phyloP scores from a whole-genome alignment of 2,329 filamentous ascomycete genomes.

The Colletotrichum scovillei region DNA sequence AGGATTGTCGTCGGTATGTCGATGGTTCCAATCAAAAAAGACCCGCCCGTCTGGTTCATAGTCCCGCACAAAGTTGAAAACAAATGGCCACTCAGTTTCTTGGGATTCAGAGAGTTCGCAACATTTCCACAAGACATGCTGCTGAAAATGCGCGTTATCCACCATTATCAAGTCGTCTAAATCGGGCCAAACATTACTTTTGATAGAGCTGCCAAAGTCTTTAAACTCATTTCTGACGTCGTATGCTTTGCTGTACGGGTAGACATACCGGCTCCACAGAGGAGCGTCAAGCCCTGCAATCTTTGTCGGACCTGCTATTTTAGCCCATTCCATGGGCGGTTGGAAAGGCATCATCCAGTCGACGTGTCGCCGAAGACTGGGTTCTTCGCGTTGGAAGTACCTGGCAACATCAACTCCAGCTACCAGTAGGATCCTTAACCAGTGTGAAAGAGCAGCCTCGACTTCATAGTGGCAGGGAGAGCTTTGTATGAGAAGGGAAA shows the following conservation, averaged over 20 bases:
- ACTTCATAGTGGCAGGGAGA: neutral
- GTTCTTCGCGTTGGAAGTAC: neutral
- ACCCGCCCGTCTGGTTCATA: neutral
- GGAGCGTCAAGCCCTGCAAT: constrained; percentile 5
- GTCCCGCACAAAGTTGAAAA: neutral
- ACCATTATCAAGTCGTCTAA: accelerated
- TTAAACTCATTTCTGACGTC: neutral
- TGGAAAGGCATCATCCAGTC: too few species aligned
- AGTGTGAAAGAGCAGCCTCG: neutral
- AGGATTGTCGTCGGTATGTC: neutral
- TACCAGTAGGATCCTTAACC: neutral
- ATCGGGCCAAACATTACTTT: accelerated
- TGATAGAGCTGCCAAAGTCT: neutral
- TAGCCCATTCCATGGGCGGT: too few species aligned
- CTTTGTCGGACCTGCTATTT: neutral
- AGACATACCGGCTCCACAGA: neutral
- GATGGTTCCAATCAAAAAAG: neutral
- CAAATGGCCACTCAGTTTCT: neutral
- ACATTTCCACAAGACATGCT: neutral
- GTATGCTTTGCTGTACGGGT: neutral
- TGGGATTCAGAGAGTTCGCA: accelerated
- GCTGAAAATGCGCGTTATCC: neutral
- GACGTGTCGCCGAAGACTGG: neutral
- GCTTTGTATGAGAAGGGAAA: neutral
- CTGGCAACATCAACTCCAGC: neutral